Evolutionary conservation across 306 rosid genomes (phyloP), one percentile per base, ranked within the genome.

Genomic region (Amphicarpaea edgeworthii): DNA sequence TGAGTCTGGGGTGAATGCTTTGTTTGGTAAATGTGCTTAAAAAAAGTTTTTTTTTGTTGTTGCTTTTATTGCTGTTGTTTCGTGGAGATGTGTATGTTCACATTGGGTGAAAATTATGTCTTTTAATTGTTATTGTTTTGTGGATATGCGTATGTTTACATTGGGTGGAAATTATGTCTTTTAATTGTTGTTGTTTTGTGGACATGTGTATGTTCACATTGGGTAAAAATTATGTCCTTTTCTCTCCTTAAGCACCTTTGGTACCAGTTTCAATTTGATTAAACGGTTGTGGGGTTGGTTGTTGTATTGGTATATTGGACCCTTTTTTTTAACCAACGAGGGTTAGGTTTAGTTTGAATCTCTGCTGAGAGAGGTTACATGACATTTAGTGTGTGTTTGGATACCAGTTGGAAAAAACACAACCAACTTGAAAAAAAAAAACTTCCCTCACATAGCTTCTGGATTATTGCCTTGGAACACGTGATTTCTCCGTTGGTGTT

Each of bases 281-380:
- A 40, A 46, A 58, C 20, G 38, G 12, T 65, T 46, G 1, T 41
- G 70, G 74, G 49, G 81, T 2, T 79, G 49, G 81, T 2, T 79
- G 45, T 16, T 68, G 66, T 47, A 53, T 54, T 62, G 17, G 17
- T 6, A 19, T 68, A 73, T 45, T 41, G 20, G 54, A 55, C 62
- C 4, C n/a, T n/a, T n/a, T n/a, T n/a, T n/a, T 54, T 9, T 5
- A 16, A 30, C 6, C 37, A 30, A 30, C 5, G 37, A 30, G 37
- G 37, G 37, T 30, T 30, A 5, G 7, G 37, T 30, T 7, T 30
- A 30, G 37, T n/a, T n/a, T n/a, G n/a, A n/a, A n/a, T n/a, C n/a
- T n/a, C n/a, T n/a, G n/a, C n/a, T n/a, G n/a, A n/a, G n/a, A n/a
- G n/a, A n/a, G n/a, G n/a, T n/a, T n/a, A n/a, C n/a, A n/a, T n/a